These are phyloP conservation scores for Penicillium chermesinum DNA, from an alignment of 495 filamentous ascomycete species.

Conservation along the genomic window DNA sequence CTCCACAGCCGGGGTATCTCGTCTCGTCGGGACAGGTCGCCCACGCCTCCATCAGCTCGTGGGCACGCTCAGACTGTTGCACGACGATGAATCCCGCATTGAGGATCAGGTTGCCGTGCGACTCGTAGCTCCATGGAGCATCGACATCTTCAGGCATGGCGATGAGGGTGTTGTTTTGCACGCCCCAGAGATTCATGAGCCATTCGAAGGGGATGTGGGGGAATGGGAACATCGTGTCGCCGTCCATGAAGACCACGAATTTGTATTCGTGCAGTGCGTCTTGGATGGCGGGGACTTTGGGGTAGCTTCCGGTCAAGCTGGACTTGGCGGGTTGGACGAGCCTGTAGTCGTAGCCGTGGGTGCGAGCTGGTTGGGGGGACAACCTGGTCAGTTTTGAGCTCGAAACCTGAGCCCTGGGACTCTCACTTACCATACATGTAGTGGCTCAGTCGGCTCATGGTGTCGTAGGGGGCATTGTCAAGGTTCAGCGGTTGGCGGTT, in stretches of 20 bases:
- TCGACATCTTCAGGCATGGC: not conserved
- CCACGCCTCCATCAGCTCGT: not conserved
- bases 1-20: not conserved
- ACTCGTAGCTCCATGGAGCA: not conserved
- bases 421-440: not conserved
- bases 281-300: not conserved
- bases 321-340: not conserved
- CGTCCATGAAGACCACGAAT: not conserved
- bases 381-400: no score
- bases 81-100: not conserved
- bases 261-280: not conserved
- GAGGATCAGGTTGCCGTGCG: not conserved
- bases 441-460: not conserved
- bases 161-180: not conserved
- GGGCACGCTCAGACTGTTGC: not conserved
- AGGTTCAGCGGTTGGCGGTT: not conserved
- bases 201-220: not conserved
- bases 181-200: not conserved
- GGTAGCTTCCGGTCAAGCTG: not conserved
- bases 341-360: not conserved
- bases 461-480: not conserved
- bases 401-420: no score
- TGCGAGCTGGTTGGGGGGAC: no score
- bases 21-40: not conserved
- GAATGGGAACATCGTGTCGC: not conserved